These are phyloP conservation scores for Fusarium miscanthi DNA, from an alignment of 2,329 filamentous ascomycete genomes.

Conservation along the genomic window DNA sequence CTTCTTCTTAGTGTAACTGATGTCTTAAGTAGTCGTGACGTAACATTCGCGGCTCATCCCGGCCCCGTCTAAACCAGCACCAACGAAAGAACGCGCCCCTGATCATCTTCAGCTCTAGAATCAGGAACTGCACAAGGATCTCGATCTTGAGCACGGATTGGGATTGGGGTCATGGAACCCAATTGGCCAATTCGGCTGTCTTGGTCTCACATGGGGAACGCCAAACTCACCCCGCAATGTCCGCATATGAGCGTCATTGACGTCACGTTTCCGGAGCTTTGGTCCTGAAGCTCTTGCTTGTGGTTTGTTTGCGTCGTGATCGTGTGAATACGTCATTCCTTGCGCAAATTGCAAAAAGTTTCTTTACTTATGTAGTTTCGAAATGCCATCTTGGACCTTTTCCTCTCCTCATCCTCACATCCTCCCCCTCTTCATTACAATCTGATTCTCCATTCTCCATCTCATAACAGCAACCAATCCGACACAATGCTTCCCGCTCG, in stretches of 20 bases:
- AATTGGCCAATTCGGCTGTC: slow-evolving; percentile 25
- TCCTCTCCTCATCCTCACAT: not conserved
- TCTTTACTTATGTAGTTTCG: not conserved
- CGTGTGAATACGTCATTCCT: slow-evolving; percentile 33
- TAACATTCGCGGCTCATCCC: slow-evolving; percentile 22
- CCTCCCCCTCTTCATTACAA: not conserved
- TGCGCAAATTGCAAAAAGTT: not conserved
- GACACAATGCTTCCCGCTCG: slow-evolving; percentile 48
- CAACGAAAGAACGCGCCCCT: slow-evolving; percentile 17
- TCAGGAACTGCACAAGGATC: slow-evolving; percentile 7
- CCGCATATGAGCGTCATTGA: slow-evolving; percentile 41
- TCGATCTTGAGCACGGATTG: slow-evolving; percentile 9
- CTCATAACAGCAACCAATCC: not conserved
- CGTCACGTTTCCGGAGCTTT: slow-evolving; percentile 40
- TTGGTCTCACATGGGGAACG: slow-evolving; percentile 14
- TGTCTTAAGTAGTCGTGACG: slow-evolving; percentile 23
- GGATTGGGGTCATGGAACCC: not conserved
- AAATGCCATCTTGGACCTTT: slow-evolving; percentile 5
- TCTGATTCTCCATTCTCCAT: not conserved
- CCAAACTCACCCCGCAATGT: slow-evolving; percentile 32
- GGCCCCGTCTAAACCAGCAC: not conserved
- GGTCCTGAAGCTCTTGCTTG: slow-evolving; percentile 22
- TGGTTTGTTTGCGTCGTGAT: slow-evolving; percentile 39
- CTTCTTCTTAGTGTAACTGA: not conserved
- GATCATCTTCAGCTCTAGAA: slow-evolving; percentile 10